These are phyloP conservation scores for Coelastrella sp. DNA, from an alignment of 139 green algal species.

Conservation along the genomic window DNA sequence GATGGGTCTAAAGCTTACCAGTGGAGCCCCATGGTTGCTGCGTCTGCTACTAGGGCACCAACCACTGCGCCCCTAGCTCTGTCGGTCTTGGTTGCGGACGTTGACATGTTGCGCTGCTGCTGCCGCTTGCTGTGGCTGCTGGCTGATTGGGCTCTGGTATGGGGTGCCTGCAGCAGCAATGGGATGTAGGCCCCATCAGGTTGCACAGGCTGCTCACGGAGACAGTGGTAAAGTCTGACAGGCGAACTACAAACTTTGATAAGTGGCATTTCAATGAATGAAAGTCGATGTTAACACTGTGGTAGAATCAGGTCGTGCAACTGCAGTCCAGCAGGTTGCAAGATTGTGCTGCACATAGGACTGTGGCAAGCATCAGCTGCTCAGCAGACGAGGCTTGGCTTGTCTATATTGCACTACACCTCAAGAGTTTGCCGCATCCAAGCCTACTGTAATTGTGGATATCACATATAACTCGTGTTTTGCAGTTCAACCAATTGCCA, in stretches of 20 bases:
- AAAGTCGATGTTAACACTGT: no score
- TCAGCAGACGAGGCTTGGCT: neutral
- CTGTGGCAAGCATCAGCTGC: neutral
- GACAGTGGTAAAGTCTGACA: no score
- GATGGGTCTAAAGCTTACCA: slow-evolving; percentile 27
- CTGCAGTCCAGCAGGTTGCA: no score
- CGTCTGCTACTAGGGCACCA: slow-evolving; percentile 64
- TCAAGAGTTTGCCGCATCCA: no score
- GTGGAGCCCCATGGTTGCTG: slow-evolving; percentile 69
- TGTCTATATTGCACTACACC: neutral
- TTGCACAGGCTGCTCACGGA: no score
- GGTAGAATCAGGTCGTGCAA: no score
- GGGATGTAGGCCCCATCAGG: no score
- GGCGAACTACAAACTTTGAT: no score
- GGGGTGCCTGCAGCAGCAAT: neutral
- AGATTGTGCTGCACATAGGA: neutral
- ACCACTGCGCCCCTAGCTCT: slow-evolving; percentile 49
- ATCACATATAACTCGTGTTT: neutral
- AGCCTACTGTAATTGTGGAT: no score
- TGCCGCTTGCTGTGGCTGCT: neutral
- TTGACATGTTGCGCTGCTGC: slow-evolving; percentile 36
- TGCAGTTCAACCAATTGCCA: neutral
- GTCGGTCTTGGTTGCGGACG: slow-evolving; percentile 11
- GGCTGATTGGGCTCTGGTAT: neutral
- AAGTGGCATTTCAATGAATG: no score